Base-by-base conservation (phyloP, 192 early-diverging fungal species). In the Dissophora globulifera region DNA sequence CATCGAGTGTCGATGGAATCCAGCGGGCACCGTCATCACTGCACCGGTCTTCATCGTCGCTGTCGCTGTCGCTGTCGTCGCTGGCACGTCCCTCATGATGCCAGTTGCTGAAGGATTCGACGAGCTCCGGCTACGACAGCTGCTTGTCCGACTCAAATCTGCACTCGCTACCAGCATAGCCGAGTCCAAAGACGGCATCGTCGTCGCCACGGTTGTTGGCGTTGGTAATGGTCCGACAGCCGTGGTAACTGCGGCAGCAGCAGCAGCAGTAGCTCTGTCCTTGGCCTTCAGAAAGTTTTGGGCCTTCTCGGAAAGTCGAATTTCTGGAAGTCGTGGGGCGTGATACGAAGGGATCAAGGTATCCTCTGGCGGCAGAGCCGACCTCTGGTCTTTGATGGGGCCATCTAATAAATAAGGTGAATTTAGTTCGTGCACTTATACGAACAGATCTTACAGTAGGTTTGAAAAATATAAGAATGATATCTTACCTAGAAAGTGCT, bases 321-420 rank as follows among this genome's bases (percentile, higher is more conserved):
- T 19, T 25, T 74, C 69, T 9, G 69, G 69, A 4, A 57, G n/a
- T 0, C 60, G 69, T 1, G 71, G 71, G 0, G 71, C 62, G 40
- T 76, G 62, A 46, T 76, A 76, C 0, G 71, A 76, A 7, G 71
- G 71, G 16, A 76, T 76, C 22, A 76, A 23, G 1, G 71, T 76
- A n/a, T 76, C 62, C 27, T 61, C 58, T 48, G 71, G 71, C 12
- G 71, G 71, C n/a, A 76, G 46, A 3, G 71, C 71, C 5, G 51
- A 58, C 30, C 57, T 22, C 8, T 65, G 56, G 17, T 75, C 70
- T 38, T 59, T 75, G 16, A 75, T 55, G 3, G 70, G 62, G 1
- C 62, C 61, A 47, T 75, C 70, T 75, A 57, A 27, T 19, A 29
- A n/a, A n/a, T n/a, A n/a, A n/a, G n/a, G n/a, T n/a, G n/a, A n/a